Evolutionary conservation across 345 rosid genomes (phyloP).

Genomic region (Euphorbia lathyris): DNA sequence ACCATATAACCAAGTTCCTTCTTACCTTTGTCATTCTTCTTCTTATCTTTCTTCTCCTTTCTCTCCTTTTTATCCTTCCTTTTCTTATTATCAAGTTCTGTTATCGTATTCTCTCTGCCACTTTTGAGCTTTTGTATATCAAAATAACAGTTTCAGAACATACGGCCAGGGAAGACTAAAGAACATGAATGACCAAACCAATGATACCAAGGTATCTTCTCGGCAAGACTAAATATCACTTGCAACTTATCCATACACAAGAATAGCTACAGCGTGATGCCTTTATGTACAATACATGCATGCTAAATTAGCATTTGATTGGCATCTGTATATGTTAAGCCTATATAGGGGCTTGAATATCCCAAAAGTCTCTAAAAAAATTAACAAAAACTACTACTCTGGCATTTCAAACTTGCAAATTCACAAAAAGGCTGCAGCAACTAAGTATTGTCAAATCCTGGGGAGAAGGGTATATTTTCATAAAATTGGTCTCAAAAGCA

Average conservation of each 20-base stretch:
- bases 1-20: background rate
- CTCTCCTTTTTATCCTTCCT: slow-evolving; percentile 27
- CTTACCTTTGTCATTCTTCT: slow-evolving; percentile 19
- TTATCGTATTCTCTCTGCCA: slow-evolving; percentile 35
- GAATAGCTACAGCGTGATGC: background rate
- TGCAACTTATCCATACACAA: background rate
- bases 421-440: background rate
- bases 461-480: too few relatives aligned
- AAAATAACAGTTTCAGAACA: slow-evolving; percentile 42
- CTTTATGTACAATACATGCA: background rate
- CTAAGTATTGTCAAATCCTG: background rate
- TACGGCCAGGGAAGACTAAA: slow-evolving; percentile 18
- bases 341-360: background rate
- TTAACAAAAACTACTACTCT: background rate
- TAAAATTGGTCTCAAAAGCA: too few relatives aligned
- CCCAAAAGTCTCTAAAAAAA: background rate
- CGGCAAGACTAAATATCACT: background rate
- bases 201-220: background rate
- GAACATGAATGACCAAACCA: slow-evolving; percentile 19
- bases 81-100: slow-evolving; percentile 28
- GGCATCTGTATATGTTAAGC: background rate
- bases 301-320: background rate
- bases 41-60: slow-evolving; percentile 33
- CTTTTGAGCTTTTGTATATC: slow-evolving; percentile 49
- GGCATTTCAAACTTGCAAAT: background rate